Evolutionary conservation across 257 asterid species (phyloP).

Genomic region (Thymus mandschuricus): DNA sequence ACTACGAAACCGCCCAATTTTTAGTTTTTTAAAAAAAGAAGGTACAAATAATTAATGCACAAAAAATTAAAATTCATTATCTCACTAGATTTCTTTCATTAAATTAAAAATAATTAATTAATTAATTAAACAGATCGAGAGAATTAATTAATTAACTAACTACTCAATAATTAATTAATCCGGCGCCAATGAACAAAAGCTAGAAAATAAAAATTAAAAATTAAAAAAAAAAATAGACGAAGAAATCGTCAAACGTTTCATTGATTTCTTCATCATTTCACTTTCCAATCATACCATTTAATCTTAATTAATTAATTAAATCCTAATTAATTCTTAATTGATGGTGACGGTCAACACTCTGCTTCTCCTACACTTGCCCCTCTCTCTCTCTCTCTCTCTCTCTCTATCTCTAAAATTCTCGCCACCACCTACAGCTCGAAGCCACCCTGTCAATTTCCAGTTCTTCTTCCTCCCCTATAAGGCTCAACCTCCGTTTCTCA

Average conservation of each 20-base stretch:
- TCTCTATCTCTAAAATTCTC: background rate
- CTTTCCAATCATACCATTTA: background rate
- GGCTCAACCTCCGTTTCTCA: conserved; percentile 13
- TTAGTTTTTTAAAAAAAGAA: background rate
- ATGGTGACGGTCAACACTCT: conserved; percentile 33
- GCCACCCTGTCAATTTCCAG: conserved; percentile 27
- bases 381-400: background rate
- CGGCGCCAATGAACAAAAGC: conserved; percentile 10
- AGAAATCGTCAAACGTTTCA: conserved; percentile 38
- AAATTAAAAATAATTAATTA: background rate
- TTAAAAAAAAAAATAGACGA: background rate
- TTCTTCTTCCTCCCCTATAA: background rate
- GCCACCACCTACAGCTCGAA: background rate
- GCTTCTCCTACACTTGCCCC: background rate
- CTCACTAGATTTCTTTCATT: background rate
- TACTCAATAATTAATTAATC: background rate
- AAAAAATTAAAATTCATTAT: background rate
- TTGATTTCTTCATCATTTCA: conserved; percentile 29
- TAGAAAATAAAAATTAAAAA: background rate
- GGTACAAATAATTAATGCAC: background rate
- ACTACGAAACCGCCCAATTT: background rate
- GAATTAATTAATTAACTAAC: background rate
- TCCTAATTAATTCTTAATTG: background rate
- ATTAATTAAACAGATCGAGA: background rate
- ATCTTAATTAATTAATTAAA: background rate